phyloP scores from a whole-genome alignment of 225 moss, liverwort and hornwort species.

The Climacium dendroides region DNA sequence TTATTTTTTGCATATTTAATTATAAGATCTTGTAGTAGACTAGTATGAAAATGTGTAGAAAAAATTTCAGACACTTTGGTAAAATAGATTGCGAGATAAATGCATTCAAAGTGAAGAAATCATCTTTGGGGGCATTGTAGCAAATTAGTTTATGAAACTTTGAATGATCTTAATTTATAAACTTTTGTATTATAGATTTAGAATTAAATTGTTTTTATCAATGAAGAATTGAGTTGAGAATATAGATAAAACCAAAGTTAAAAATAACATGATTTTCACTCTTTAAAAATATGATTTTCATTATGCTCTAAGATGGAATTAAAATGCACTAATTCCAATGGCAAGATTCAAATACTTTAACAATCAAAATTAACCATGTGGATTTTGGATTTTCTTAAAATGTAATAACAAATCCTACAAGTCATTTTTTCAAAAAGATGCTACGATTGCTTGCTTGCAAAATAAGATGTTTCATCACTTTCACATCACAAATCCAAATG shows the following conservation, averaged over 20 bases:
- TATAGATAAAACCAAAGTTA: fast-evolving
- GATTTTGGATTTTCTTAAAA: too few relatives aligned
- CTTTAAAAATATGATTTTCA: not conserved
- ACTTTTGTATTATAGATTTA: not conserved
- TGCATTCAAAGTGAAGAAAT: not conserved
- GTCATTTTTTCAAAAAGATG: not conserved
- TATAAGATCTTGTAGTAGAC: fast-evolving
- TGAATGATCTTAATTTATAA: not conserved
- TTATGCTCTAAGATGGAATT: not conserved
- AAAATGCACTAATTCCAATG: fast-evolving
- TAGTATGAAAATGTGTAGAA: not conserved
- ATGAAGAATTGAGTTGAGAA: not conserved
- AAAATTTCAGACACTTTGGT: not conserved
- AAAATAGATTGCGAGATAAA: not conserved
- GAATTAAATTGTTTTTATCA: too few relatives aligned
- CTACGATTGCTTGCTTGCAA: fast-evolving
- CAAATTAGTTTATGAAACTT: not conserved
- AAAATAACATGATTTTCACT: not conserved
- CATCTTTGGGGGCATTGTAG: fast-evolving
- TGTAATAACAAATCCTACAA: fast-evolving
- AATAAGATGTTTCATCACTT: fast-evolving
- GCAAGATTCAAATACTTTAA: not conserved
- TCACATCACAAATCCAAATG: not conserved
- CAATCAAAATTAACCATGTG: too few relatives aligned
- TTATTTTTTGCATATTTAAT: not conserved